A percentile compares a stretch with the other conserved stretches of the same genome.
phyloP scores from a whole-genome alignment of 139 green algal genomes.

The Chlorella vulgaris region DNA sequence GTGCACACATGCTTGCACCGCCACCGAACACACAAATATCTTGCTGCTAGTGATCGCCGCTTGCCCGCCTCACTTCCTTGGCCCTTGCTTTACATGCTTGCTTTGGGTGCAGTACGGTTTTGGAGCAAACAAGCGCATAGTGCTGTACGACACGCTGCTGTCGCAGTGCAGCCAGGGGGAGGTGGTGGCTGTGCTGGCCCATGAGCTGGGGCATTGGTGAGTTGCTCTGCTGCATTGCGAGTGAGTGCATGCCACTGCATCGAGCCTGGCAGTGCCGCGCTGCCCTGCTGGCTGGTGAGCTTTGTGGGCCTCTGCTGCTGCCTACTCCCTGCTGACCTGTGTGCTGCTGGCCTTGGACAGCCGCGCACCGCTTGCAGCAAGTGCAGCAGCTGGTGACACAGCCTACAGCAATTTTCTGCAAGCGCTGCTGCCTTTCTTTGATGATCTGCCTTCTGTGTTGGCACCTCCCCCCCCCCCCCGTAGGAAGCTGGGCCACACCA shows the following conservation, averaged over 20 bases:
- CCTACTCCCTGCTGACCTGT: not conserved
- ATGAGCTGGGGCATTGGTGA: conserved; percentile 71
- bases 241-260: not conserved
- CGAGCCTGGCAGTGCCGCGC: too few species aligned
- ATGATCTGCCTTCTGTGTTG: not conserved
- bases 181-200: conserved; percentile 88
- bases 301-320: not conserved
- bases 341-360: too few species aligned
- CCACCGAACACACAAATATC: too few species aligned
- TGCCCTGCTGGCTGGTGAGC: too few species aligned
- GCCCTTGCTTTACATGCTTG: not conserved
- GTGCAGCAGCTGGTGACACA: too few species aligned
- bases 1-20: not conserved
- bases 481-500: conserved; percentile 87
- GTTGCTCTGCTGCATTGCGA: not conserved
- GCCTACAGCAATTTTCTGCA: too few species aligned
- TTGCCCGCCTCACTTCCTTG: not conserved
- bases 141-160: conserved; percentile 90
- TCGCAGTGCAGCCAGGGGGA: conserved; percentile 75
- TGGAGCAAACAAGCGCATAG: conserved; percentile 93
- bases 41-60: not conserved
- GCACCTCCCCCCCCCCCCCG: too few species aligned
- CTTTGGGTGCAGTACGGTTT: conserved; percentile 76
- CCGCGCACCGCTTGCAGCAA: too few species aligned
- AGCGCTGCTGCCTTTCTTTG: not conserved